These are phyloP conservation scores for Lathyrus oleraceus DNA, from an alignment of 306 rosid species.

Conservation along the genomic window DNA sequence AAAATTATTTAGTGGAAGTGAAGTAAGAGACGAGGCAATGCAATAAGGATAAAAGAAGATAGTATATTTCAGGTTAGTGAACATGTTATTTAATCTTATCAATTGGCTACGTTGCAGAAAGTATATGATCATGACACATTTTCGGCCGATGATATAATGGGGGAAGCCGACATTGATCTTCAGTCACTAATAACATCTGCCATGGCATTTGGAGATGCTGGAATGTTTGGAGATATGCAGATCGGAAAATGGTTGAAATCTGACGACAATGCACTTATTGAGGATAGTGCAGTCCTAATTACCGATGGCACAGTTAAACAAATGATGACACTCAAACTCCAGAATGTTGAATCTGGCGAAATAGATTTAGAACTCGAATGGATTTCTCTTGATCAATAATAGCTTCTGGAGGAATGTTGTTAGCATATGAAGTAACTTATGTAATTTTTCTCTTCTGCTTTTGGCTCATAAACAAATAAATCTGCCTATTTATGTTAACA, in stretches of 20 bases:
- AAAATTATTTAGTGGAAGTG: neutral
- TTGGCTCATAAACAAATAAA: slow-evolving; percentile 34
- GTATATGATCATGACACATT: slow-evolving; percentile 89
- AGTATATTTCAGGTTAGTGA: neutral
- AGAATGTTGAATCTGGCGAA: slow-evolving; percentile 92
- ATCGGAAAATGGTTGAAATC: slow-evolving; percentile 98
- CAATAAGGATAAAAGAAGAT: neutral
- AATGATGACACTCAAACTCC: slow-evolving; percentile 72
- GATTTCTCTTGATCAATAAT: slow-evolving; percentile 87
- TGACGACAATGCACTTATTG: slow-evolving; percentile 74
- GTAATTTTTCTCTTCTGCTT: slow-evolving; percentile 29
- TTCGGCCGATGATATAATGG: slow-evolving; percentile 98
- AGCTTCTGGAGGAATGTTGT: slow-evolving; percentile 37
- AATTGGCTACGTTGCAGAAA: slow-evolving; percentile 53
- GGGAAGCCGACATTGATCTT: slow-evolving; percentile 95
- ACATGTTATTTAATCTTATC: slow-evolving; percentile 15
- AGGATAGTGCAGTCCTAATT: slow-evolving; percentile 80
- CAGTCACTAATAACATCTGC: slow-evolving; percentile 95
- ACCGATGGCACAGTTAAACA: slow-evolving; percentile 76
- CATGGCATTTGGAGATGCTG: slow-evolving; percentile 90
- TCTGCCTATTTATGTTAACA: slow-evolving; percentile 18
- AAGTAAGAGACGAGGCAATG: neutral
- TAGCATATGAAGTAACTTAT: slow-evolving; percentile 34
- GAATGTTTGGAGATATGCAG: slow-evolving; percentile 90
- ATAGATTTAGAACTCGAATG: slow-evolving; percentile 84